Conservation (phyloP, 768 basidiomycete species). For the Heimioporus sp. region DNA sequence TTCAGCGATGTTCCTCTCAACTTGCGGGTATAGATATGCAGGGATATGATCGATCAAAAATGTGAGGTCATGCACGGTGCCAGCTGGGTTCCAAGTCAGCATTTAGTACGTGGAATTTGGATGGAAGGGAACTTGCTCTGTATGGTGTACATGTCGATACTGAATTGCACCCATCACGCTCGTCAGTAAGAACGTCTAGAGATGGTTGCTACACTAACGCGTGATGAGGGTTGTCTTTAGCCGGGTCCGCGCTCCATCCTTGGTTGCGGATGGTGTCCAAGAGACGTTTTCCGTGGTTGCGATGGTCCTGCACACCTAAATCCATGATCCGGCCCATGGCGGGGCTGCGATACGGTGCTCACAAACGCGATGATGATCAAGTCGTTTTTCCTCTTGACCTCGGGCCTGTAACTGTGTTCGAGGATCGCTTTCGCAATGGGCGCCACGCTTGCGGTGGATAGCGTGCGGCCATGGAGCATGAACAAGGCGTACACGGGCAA, state of each 20-base stretch:
- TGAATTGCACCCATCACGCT: neutral
- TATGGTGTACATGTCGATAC: slow-evolving; percentile 32
- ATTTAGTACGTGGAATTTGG: neutral
- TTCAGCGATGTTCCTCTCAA: slow-evolving; percentile 55
- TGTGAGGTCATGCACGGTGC: slow-evolving; percentile 73
- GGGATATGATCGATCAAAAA: slow-evolving; percentile 81
- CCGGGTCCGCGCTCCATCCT: slow-evolving; percentile 23
- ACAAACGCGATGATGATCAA: slow-evolving; percentile 27
- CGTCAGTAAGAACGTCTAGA: slow-evolving; percentile 1
- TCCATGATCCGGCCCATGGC: neutral
- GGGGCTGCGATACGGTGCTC: slow-evolving; percentile 9
- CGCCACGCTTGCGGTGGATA: slow-evolving; percentile 11
- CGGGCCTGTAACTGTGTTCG: slow-evolving; percentile 13
- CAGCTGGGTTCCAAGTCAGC: slow-evolving; percentile 30
- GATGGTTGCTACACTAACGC: slow-evolving; percentile 22
- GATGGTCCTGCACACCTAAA: slow-evolving; percentile 24
- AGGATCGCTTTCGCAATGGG: slow-evolving; percentile 21
- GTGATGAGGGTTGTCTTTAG: slow-evolving; percentile 22
- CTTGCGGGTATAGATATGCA: slow-evolving; percentile 66
- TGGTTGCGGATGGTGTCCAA: slow-evolving; percentile 24
- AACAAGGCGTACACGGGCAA: slow-evolving; percentile 28
- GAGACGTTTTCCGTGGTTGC: slow-evolving; percentile 30
- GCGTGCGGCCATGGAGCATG: slow-evolving; percentile 26
- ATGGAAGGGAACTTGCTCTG: slow-evolving; percentile 13
- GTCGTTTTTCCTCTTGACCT: slow-evolving; percentile 18